Evolutionary conservation across 768 basidiomycete genomes (phyloP), one percentile per base, ranked within the genome.

Genomic region (Hygrophorus pudorinus): DNA sequence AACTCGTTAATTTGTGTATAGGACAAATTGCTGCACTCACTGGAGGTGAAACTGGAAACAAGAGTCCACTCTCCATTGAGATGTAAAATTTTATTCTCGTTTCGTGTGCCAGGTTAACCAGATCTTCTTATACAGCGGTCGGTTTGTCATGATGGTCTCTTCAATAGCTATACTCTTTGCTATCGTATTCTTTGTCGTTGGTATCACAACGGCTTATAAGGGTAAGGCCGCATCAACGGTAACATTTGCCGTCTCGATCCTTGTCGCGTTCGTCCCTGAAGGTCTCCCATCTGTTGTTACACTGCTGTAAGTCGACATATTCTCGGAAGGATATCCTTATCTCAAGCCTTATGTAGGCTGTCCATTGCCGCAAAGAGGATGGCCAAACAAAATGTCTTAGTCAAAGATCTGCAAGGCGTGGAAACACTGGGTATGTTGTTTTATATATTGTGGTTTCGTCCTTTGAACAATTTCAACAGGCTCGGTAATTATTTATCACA

Each of bases 301-400:
- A 0, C 63, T 83, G 8, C 64, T 81, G 46, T 51, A 7, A 24
- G 46, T 48, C 16, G 18, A 12, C 38, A 10, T 36, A 11, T 7
- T 27, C 20, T 39, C 10, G 21, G 1, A 10, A 10, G 5, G 24
- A 13, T 8, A n/a, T 11, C 1, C 27, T 40, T 20, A 20, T 28
- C 30, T 31, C 9, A 44, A 7, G 20, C 21, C 13, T 30, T 16
- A 32, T n/a, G 11, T 16, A 51, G 49, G 11, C 54, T 83, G 5
- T 80, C 79, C 4, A 81, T 83, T 34, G 79, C 79, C 0, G 81
- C 79, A 13, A 81, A 80, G 58, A 66, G 81, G 24, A 81, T 83
- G 79, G 79, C 81, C 1, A 70, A 69, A 17, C 77, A 79, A 57
- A 80, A 81, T 48, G 79, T 83, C 4, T 65, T 83, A n/a, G 79